Evolutionary conservation across 768 basidiomycete species (phyloP).

Genomic region (Psilocybe sp.): DNA sequence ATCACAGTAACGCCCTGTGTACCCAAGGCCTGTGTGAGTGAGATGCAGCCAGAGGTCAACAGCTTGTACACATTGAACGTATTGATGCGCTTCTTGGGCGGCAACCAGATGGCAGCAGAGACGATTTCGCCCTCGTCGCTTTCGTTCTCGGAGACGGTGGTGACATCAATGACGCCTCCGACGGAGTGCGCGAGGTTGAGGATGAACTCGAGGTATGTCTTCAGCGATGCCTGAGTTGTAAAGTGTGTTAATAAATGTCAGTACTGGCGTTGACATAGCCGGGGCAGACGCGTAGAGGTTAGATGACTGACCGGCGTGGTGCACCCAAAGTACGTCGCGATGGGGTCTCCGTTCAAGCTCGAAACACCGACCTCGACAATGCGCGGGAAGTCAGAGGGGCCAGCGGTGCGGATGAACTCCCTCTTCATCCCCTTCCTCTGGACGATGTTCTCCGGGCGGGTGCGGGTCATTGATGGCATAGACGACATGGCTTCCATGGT

Average conservation of each 20-base stretch:
- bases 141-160: not conserved
- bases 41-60: slow-evolving; percentile 1
- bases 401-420: slow-evolving; percentile 4
- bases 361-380: slow-evolving; percentile 1
- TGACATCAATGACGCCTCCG: slow-evolving; percentile 6
- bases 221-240: not conserved
- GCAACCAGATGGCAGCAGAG: slow-evolving; percentile 6
- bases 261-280: not conserved
- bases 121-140: slow-evolving; percentile 3
- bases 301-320: slow-evolving; percentile 3
- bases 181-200: slow-evolving; percentile 1
- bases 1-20: slow-evolving; percentile 2
- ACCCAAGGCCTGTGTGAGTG: slow-evolving; percentile 1
- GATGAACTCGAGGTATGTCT: slow-evolving; percentile 1
- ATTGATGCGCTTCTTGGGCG: slow-evolving; percentile 5
- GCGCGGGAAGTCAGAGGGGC: slow-evolving; percentile 3
- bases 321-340: slow-evolving; percentile 8
- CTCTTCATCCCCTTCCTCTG: not conserved
- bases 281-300: not conserved
- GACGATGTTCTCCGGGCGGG: too few relatives aligned
- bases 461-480: too few relatives aligned
- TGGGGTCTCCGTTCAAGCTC: slow-evolving; percentile 3
- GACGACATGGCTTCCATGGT: too few relatives aligned
- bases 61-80: slow-evolving; percentile 4
- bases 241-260: not conserved